Percentiles rank a stretch among this genome's conserved stretches.
Evolutionary conservation across 23 red algal species (phyloP).

Genomic region (Pyropia haitanensis): DNA sequence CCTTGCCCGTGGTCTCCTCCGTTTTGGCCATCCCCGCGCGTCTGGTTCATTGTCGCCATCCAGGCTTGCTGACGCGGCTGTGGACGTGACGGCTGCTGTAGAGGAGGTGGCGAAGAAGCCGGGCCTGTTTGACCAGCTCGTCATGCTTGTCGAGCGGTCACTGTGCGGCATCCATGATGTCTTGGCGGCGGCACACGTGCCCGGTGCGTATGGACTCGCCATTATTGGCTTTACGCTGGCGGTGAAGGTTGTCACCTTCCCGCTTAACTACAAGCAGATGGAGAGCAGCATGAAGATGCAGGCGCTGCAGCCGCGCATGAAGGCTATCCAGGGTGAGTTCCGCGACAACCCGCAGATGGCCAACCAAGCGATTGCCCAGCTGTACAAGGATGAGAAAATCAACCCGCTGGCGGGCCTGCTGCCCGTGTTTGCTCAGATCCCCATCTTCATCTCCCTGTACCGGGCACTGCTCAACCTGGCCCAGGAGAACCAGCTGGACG

Average conservation of each 20-base stretch:
- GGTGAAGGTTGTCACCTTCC: constrained; percentile 91
- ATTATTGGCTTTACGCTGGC: constrained; percentile 91
- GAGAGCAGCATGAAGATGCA: constrained; percentile 91
- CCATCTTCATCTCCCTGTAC: constrained; percentile 96
- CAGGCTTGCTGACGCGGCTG: no score
- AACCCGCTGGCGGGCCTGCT: constrained; percentile 97
- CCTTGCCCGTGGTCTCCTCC: no score
- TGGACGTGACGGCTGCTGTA: no score
- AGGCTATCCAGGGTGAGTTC: constrained; percentile 82
- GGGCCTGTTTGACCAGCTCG: constrained; percentile 69
- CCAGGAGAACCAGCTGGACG: constrained; percentile 57
- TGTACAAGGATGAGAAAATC: constrained; percentile 86
- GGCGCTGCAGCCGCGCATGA: constrained; percentile 74
- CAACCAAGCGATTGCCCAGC: constrained; percentile 79
- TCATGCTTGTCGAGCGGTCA: constrained; percentile 55
- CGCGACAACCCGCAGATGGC: constrained; percentile 89
- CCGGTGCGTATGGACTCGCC: constrained; percentile 76
- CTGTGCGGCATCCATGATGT: constrained; percentile 48
- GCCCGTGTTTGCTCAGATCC: constrained; percentile 86
- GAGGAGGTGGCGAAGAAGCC: constrained; percentile 41
- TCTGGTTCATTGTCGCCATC: no score
- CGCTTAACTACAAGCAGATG: constrained; percentile 97
- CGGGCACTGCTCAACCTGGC: constrained; percentile 91
- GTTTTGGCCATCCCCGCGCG: no score
- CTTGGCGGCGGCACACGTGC: constrained; percentile 44